phyloP scores from a whole-genome alignment of 768 basidiomycete species.

The Tylopilus rubrobrunneus region DNA sequence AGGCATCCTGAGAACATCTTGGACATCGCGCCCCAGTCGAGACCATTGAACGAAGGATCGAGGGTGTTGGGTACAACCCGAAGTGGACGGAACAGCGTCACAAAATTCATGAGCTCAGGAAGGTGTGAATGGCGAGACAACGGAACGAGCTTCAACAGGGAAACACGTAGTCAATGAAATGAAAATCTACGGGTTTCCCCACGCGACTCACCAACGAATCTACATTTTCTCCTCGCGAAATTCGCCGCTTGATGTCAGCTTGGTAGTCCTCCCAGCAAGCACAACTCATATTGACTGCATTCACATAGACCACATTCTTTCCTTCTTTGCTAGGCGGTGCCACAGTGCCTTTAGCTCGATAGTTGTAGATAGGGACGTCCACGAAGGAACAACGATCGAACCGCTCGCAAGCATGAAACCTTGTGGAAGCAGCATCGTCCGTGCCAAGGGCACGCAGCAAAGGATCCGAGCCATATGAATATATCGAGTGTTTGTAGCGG shows the following conservation, averaged over 20 bases:
- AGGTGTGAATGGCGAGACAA: constrained; percentile 85
- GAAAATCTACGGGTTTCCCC: neutral
- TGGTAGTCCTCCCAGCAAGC: constrained; percentile 51
- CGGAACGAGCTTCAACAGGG: constrained; percentile 60
- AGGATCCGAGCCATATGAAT: constrained; percentile 52
- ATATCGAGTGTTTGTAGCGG: constrained; percentile 78
- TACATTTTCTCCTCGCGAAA: constrained; percentile 47
- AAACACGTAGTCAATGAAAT: neutral
- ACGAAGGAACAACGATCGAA: constrained; percentile 69
- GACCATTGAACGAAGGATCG: constrained; percentile 42
- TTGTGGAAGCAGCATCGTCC: constrained; percentile 54
- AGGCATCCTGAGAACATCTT: constrained; percentile 64
- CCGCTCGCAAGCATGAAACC: constrained; percentile 94
- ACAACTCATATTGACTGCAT: constrained; percentile 72
- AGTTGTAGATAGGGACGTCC: constrained; percentile 33
- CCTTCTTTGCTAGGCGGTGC: constrained; percentile 40
- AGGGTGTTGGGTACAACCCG: constrained; percentile 79
- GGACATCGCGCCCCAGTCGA: constrained; percentile 75
- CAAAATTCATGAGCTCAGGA: constrained; percentile 79
- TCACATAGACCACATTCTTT: constrained; percentile 74
- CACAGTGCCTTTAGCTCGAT: neutral
- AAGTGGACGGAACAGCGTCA: constrained; percentile 75
- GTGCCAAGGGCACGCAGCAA: constrained; percentile 60
- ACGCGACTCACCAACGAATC: constrained; percentile 54
- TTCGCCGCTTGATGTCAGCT: constrained; percentile 35